These are phyloP conservation scores for Ogataea nonfermentans DNA, from an alignment of 805 yeast species.

Conservation along the genomic window DNA sequence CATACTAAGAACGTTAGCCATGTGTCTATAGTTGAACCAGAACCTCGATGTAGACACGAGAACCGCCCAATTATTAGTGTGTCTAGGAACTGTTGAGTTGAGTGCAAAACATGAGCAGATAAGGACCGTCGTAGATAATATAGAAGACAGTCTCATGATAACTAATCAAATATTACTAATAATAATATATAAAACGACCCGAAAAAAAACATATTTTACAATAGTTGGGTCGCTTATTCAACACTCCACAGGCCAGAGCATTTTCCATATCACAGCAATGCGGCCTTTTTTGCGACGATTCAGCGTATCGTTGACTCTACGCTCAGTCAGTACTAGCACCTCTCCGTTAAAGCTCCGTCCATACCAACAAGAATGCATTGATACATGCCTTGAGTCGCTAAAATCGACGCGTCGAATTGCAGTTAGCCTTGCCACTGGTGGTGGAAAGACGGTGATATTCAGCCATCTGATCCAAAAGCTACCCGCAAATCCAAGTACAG, in stretches of 20 bases:
- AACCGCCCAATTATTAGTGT: constrained; percentile 79
- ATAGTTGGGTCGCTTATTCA: no score
- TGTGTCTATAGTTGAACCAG: constrained; percentile 98
- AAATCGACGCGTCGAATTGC: constrained; percentile 54
- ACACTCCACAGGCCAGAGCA: no score
- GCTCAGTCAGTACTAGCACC: background rate
- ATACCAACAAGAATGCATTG: constrained; percentile 74
- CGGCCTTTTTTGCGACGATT: constrained; percentile 6
- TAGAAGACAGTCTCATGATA: background rate
- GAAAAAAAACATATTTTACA: no score
- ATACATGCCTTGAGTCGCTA: constrained; percentile 50
- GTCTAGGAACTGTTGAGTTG: constrained; percentile 37
- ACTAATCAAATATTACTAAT: background rate
- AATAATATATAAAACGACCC: no score
- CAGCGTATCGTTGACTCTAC: background rate
- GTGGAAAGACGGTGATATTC: constrained; percentile 88
- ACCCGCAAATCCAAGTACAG: constrained; percentile 22
- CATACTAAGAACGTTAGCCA: constrained; percentile 93
- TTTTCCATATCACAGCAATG: no score
- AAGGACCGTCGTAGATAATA: constrained; percentile 2
- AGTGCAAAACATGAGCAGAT: constrained; percentile 2
- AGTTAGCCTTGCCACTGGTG: constrained; percentile 88
- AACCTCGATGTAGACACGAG: constrained; percentile 92
- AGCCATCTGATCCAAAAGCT: constrained; percentile 49
- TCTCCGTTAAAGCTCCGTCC: constrained; percentile 16